phyloP scores from a whole-genome alignment of 2,329 filamentous ascomycete species.

The Blastomyces parvus region DNA sequence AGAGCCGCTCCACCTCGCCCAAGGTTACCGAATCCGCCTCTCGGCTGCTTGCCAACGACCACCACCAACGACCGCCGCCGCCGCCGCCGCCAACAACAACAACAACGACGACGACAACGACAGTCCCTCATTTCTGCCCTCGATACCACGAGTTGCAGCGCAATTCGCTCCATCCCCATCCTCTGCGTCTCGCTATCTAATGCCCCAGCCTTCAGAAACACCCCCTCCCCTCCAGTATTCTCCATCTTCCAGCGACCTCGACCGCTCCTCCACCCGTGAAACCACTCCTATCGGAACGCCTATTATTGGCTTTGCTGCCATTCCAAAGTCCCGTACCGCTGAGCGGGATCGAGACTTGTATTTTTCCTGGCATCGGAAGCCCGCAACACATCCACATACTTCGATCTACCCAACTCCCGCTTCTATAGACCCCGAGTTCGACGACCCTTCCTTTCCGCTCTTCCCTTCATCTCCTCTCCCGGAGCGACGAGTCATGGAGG shows the following conservation, averaged over 20 bases:
- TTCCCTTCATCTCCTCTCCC: constrained; percentile 29
- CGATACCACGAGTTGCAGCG: constrained; percentile 3
- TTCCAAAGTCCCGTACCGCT: constrained; percentile 34
- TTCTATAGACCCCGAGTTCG: constrained; percentile 23
- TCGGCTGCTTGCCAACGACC: not conserved
- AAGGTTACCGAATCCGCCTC: constrained; percentile 7
- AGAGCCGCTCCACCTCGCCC: not conserved
- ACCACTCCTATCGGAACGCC: constrained; percentile 41
- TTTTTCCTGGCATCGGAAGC: constrained; percentile 39
- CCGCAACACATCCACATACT: constrained; percentile 19
- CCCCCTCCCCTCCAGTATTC: constrained; percentile 46
- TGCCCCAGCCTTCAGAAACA: constrained; percentile 45
- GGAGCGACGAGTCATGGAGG: constrained; percentile 39
- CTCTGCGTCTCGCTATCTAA: constrained; percentile 27
- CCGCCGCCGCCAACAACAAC: not conserved
- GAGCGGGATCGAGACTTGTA: constrained; percentile 36
- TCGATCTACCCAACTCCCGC: constrained; percentile 16
- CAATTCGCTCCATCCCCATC: constrained; percentile 8
- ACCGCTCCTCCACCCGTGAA: constrained; percentile 44
- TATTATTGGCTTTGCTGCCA: constrained; percentile 39
- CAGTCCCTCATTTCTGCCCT: not conserved
- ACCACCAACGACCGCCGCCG: not conserved
- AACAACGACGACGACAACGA: not conserved
- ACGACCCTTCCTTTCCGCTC: constrained; percentile 31
- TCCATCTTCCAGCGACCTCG: constrained; percentile 38